Conservation (phyloP, 441 rosid genomes). For the Biscutella laevigata region DNA sequence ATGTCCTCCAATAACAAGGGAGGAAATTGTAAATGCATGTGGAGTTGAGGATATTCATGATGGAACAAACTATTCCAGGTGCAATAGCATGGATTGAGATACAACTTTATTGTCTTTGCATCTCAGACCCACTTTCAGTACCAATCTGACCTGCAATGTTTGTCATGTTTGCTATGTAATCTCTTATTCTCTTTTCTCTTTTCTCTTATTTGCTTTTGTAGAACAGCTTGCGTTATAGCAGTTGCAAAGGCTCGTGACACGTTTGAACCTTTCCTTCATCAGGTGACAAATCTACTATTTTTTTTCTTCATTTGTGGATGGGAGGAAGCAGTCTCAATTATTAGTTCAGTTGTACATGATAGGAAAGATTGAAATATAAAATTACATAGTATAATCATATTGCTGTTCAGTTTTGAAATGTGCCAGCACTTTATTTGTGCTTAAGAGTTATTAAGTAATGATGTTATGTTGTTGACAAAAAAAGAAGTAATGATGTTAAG, state of each 20-base stretch:
- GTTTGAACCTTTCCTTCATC: slow-evolving; percentile 92
- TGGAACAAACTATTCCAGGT: slow-evolving; percentile 97
- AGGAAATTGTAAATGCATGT: slow-evolving; percentile 95
- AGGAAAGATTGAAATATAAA: not conserved
- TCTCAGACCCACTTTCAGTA: slow-evolving; percentile 2
- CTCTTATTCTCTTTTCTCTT: slow-evolving; percentile 15
- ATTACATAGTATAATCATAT: not conserved
- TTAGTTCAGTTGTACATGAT: not conserved
- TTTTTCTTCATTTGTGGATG: slow-evolving; percentile 6
- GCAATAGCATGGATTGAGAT: slow-evolving; percentile 13
- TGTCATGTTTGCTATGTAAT: not conserved
- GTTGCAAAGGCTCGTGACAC: slow-evolving; percentile 96
- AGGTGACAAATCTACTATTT: slow-evolving; percentile 35
- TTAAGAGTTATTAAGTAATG: slow-evolving; percentile 1
- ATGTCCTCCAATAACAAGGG: slow-evolving; percentile 88
- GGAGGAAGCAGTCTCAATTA: not conserved
- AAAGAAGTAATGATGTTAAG: no score
- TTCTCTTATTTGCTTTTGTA: slow-evolving; percentile 27
- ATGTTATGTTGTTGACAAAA: slow-evolving; percentile 2
- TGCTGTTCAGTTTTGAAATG: not conserved
- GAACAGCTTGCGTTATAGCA: slow-evolving; percentile 97
- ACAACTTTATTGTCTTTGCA: slow-evolving; percentile 10
- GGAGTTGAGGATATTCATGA: slow-evolving; percentile 98
- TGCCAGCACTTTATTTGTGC: not conserved
- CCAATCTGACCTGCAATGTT: not conserved